Evolutionary conservation across 2,329 filamentous ascomycete species (phyloP), one percentile per base, ranked within the genome.

Genomic region (Penicillium sp.): DNA sequence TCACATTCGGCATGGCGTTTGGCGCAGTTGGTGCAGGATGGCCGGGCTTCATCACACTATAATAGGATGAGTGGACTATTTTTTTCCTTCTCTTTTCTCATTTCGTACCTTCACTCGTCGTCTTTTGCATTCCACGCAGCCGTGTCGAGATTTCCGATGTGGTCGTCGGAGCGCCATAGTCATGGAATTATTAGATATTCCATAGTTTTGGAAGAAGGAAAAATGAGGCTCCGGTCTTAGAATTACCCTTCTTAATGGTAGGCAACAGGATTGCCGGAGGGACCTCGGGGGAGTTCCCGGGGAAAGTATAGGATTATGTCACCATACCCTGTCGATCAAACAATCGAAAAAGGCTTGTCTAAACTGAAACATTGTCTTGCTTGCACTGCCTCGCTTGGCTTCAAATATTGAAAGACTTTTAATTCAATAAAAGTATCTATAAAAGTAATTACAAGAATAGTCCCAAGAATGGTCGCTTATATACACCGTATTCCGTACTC

Each of bases 111-210:
- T 73, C 17, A 73, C 70, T 56, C 70, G 65, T 44, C 70, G 57
- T 40, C 66, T 62, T 58, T 73, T 73, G 59, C 70, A 73, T 60
- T 70, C 67, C 49, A 64, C 35, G 53, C 70, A 73, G 43, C 70
- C 70, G 47, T 70, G 68, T 25, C 70, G 65, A 36, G 70, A 73
- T 64, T 73, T 73, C 41, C 68, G 67, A 61, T 72, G 70, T 40
- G 70, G 63, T 66, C 68, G 61, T 66, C 70, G 63, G 49, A 70
- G 66, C 37, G 69, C 68, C 70, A 73, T 71, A 50, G 55, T 65
- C 59, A 62, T 49, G 45, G 26, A 47, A 44, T 42, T 28, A 16
- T 42, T 31, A 5, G 9, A 40, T 28, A 41, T 22, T 26, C 49
- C 57, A 62, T 64, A 46, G 41, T 57, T 57, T 10, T 14, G 11